phyloP scores from a whole-genome alignment of 345 rosid genomes.

The rapeseed (Brassica napus) region Da-Ae NC_063450.1:37072001-37072500 shows the following conservation, averaged over 20 bases:
- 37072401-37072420: conserved; percentile 16
- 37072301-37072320: conserved; percentile 33
- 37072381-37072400: conserved; percentile 29
- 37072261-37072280: conserved; percentile 19
- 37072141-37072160: background rate
- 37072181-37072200: background rate
- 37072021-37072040: background rate
- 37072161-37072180: background rate
- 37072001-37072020: conserved; percentile 34
- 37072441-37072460: background rate
- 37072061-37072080: background rate
- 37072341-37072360: conserved; percentile 33
- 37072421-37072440: conserved; percentile 1
- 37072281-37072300: conserved; percentile 21
- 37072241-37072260: conserved; percentile 66
- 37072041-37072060: background rate
- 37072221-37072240: conserved; percentile 8
- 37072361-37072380: conserved; percentile 30
- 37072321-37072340: conserved; percentile 28
- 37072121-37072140: background rate
- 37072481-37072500: background rate
- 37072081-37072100: background rate
- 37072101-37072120: background rate
- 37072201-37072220: background rate
- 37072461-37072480: conserved; percentile 21